phyloP scores from a whole-genome alignment of 140 eudicot genomes.

The Cichorium intybus region DNA sequence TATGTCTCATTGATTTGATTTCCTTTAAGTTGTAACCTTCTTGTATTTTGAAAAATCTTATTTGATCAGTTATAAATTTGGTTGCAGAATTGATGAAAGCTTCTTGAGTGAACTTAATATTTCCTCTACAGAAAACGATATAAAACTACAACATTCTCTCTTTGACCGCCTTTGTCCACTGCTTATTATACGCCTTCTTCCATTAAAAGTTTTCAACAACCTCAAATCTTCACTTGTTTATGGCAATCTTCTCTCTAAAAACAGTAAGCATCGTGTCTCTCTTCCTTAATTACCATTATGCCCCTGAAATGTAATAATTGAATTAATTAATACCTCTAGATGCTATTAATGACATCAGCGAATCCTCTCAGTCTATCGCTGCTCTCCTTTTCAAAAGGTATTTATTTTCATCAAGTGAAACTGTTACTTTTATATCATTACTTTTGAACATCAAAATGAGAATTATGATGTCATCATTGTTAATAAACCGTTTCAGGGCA shows the following conservation, averaged over 20 bases:
- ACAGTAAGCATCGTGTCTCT: constrained; percentile 9
- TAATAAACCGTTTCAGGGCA: constrained; percentile 48
- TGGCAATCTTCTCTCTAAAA: constrained; percentile 41
- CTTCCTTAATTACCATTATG: background rate
- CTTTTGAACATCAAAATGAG: constrained; percentile 14
- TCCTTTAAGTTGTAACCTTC: too few species aligned
- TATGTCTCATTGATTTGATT: constrained; percentile 30
- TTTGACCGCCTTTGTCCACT: constrained; percentile 80
- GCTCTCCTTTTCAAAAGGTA: constrained; percentile 69
- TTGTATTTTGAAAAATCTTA: background rate
- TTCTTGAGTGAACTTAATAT: constrained; percentile 27
- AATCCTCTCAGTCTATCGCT: constrained; percentile 47
- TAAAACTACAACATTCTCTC: constrained; percentile 41
- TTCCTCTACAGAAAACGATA: constrained; percentile 27
- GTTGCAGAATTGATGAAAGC: constrained; percentile 40
- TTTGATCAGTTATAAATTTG: constrained; percentile 6
- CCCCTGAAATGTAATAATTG: constrained; percentile 3
- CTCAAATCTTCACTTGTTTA: constrained; percentile 54
- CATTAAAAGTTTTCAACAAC: constrained; percentile 66
- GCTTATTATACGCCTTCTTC: constrained; percentile 79
- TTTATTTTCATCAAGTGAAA: constrained; percentile 13
- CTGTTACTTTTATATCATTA: background rate
- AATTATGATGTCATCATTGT: constrained; percentile 12
- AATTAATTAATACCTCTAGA: constrained; percentile 35
- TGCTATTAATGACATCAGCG: constrained; percentile 23